Conservation (phyloP, 257 asterid species). For the Plantago ovata region DNA sequence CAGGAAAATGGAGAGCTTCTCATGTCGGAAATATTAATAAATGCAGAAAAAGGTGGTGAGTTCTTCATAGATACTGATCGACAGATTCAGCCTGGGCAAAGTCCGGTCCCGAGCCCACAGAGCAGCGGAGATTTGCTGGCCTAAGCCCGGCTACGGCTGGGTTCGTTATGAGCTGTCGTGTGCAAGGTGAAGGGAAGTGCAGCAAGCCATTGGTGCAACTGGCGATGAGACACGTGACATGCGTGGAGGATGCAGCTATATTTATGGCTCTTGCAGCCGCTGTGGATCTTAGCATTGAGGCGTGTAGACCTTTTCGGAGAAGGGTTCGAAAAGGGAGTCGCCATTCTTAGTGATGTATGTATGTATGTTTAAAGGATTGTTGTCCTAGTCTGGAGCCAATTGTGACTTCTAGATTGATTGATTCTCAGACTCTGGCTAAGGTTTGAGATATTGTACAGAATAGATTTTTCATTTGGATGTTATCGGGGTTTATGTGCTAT, state of each 20-base stretch:
- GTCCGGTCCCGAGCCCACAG: conserved; percentile 71
- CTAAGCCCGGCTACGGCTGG: conserved; percentile 65
- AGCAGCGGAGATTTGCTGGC: conserved; percentile 77
- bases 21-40: conserved; percentile 64
- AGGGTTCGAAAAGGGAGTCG: conserved; percentile 50
- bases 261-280: conserved; percentile 98
- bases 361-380: not conserved
- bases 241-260: conserved; percentile 94
- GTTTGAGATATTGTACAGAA: conserved; percentile 30
- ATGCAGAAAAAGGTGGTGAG: conserved; percentile 87
- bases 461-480: conserved; percentile 19
- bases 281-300: conserved; percentile 90
- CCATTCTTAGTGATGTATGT: conserved; percentile 59
- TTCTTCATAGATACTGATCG: conserved; percentile 80
- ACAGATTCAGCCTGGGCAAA: conserved; percentile 45
- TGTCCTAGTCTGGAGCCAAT: conserved; percentile 1
- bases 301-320: conserved; percentile 77
- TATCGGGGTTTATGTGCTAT: too few relatives aligned
- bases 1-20: conserved; percentile 72
- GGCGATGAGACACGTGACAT: conserved; percentile 84
- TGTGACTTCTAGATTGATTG: conserved; percentile 3
- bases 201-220: conserved; percentile 84
- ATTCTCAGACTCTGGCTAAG: conserved; percentile 19
- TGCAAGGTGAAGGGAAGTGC: conserved; percentile 78
- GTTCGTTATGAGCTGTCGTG: conserved; percentile 88